Evolutionary conservation across 2,329 filamentous ascomycete species (phyloP).

Genomic region (Fusarium miscanthi): DNA sequence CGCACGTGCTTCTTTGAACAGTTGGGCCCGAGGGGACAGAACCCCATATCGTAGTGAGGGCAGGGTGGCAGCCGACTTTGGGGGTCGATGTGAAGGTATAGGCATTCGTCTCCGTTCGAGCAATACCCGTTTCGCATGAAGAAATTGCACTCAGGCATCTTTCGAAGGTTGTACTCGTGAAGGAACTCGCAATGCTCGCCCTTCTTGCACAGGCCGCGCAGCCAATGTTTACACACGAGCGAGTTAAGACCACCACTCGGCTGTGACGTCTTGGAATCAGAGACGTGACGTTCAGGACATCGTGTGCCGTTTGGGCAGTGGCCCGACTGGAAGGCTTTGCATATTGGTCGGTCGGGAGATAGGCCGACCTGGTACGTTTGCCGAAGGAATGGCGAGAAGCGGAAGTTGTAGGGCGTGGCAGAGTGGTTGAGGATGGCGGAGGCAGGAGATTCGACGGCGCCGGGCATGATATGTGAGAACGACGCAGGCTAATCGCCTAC

Average conservation of each 20-base stretch:
- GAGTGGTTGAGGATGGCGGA: conserved; percentile 67
- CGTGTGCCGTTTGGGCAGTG: conserved; percentile 86
- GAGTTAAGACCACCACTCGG: conserved; percentile 73
- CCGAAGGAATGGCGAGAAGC: conserved; percentile 87
- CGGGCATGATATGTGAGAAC: conserved; percentile 45
- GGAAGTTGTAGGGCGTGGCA: conserved; percentile 74
- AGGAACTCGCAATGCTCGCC: conserved; percentile 96
- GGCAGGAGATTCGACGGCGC: conserved; percentile 47
- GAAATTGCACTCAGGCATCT: conserved; percentile 99
- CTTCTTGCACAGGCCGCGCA: conserved; percentile 97
- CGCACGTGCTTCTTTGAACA: conserved; percentile 92
- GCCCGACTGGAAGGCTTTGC: conserved; percentile 85
- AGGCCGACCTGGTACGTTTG: conserved; percentile 87
- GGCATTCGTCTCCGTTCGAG: conserved; percentile 95
- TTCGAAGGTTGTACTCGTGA: conserved; percentile 97
- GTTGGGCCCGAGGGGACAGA: conserved; percentile 88
- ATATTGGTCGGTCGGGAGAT: conserved; percentile 80
- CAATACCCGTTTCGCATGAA: conserved; percentile 95
- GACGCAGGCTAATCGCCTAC: conserved; percentile 22
- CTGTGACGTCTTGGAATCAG: conserved; percentile 51
- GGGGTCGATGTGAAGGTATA: conserved; percentile 91
- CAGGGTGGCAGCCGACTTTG: conserved; percentile 82
- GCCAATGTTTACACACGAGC: conserved; percentile 98
- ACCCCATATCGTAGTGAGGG: conserved; percentile 92
- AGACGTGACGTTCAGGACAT: conserved; percentile 85